Evolutionary conservation across 805 yeast genomes (phyloP).

Genomic region (Candida insectorum): DNA sequence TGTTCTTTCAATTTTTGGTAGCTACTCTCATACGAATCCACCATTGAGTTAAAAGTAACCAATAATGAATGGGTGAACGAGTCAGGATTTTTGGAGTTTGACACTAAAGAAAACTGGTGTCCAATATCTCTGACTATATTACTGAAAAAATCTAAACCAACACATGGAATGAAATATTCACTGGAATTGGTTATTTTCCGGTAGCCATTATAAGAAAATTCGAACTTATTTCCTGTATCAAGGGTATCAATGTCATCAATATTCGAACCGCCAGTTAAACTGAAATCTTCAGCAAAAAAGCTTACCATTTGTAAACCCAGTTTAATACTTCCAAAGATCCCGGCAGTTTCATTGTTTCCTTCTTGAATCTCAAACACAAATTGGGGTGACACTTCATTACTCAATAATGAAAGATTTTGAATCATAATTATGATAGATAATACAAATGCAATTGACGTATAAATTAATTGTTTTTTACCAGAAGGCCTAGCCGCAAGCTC

Average conservation of each 20-base stretch:
- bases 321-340: conserved; percentile 7
- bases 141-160: conserved; percentile 47
- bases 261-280: conserved; percentile 5
- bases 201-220: conserved; percentile 47
- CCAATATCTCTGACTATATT: conserved; percentile 51
- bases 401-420: conserved; percentile 9
- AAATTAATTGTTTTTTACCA: too few species aligned
- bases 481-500: too few species aligned
- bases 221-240: conserved; percentile 38
- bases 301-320: conserved; percentile 10
- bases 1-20: too few species aligned
- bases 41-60: conserved; percentile 36
- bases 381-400: conserved; percentile 8
- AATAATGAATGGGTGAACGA: conserved; percentile 40
- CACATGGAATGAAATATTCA: conserved; percentile 6
- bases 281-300: conserved; percentile 14
- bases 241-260: conserved; percentile 42
- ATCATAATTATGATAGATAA: conserved; percentile 17
- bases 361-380: conserved; percentile 7
- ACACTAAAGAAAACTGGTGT: conserved; percentile 38
- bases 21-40: too few species aligned
- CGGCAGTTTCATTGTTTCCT: conserved; percentile 11
- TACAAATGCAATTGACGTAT: conserved; percentile 8
- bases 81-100: conserved; percentile 37
- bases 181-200: conserved; percentile 34